Conservation (phyloP, 2,329 filamentous ascomycete genomes). For the Botryotinia convoluta region DNA sequence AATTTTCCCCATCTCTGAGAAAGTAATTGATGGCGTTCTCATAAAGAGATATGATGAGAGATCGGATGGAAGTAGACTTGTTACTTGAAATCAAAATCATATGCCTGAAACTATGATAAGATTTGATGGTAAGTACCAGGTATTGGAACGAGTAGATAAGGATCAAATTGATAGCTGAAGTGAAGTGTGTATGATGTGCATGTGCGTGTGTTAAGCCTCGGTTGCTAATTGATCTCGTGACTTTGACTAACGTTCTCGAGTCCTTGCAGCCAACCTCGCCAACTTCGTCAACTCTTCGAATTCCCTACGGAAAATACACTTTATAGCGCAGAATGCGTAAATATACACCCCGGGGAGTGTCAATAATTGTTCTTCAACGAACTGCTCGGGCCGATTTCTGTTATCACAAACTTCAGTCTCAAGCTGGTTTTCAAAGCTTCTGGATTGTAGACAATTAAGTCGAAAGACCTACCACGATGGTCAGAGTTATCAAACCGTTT, state of each 20-base stretch:
- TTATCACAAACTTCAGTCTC: not conserved
- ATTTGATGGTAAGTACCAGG: not conserved
- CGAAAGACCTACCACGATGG: not conserved
- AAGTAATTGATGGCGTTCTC: not conserved
- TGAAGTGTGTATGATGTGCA: not conserved
- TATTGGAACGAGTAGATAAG: not conserved
- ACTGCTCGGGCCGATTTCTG: fast-evolving
- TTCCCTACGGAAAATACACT: not conserved
- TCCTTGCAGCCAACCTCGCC: not conserved
- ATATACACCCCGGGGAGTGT: not conserved
- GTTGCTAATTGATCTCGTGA: not conserved
- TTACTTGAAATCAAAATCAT: not conserved
- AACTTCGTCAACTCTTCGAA: not conserved
- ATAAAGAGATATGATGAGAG: not conserved
- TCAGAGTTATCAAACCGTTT: not conserved
- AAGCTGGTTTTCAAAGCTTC: not conserved
- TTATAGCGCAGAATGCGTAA: not conserved
- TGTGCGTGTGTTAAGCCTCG: not conserved
- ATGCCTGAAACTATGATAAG: not conserved
- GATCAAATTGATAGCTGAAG: not conserved
- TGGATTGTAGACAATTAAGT: not conserved
- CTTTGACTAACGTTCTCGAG: not conserved
- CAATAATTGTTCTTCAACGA: not conserved
- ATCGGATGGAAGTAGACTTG: not conserved
- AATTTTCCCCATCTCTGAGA: not conserved